Evolutionary conservation across 441 rosid genomes (phyloP), one percentile per base, ranked within the genome.

Genomic region (Erodium texanum): DNA sequence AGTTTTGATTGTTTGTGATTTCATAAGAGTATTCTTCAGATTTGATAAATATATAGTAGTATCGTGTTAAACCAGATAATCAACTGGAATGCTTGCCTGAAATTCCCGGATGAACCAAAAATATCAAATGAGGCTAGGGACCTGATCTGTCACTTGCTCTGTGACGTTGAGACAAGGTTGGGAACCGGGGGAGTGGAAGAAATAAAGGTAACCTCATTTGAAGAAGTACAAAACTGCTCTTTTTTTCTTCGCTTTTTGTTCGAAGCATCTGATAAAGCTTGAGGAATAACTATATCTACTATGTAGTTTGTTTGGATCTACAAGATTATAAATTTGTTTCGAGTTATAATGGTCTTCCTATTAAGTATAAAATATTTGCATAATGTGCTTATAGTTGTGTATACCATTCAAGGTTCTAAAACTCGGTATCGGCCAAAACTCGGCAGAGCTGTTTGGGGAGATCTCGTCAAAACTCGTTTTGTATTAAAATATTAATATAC

Each of bases 161-260:
- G 98, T 78, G 89, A 89, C 72, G 98, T 90, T 76, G 97, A 93
- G 36, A 78, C 90, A 54, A 85, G 97, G 76, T 79, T 89, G 75
- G 98, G 98, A 62, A 89, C 97, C 66, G 77, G 88, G 80, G 96
- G 98, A 71, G 89, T 81, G 20, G 97, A 90, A 71, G 98, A 93
- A 75, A 74, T 93, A 69, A 89, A 82, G 95, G 98, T 93, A 78
- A 77, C 29, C 71, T 27, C 29, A 27, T 27, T 27, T 27, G 29
- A 27, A 27, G 29, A 27, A 45, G 68, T 68, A 64, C 9, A 8
- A 27, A 58, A 20, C 27, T 58, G 62, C 19, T 71, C 52, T 52
- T n/a, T 52, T 52, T 16, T 52, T 5, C 23, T 5, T 52, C 0
- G 1, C 6, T 16, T 27, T 27, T 27, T 27, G 29, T 27, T 27